Evolutionary conservation across 2,329 filamentous ascomycete species (phyloP).

Genomic region (Metarhizium brunneum): DNA sequence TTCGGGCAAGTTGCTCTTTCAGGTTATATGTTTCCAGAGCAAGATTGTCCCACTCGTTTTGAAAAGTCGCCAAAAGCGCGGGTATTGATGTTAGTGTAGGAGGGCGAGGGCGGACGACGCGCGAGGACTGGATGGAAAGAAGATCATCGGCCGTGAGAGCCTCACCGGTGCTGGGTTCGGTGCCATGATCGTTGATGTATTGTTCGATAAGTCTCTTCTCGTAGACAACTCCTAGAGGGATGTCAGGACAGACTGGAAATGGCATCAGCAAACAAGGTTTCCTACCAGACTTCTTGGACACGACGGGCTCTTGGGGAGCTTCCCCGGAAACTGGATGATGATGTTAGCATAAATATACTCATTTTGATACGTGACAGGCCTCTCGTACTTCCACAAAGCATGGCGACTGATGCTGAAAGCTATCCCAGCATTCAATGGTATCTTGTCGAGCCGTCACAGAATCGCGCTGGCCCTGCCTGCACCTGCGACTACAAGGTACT

Average conservation of each 20-base stretch:
- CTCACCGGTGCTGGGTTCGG: conserved; percentile 83
- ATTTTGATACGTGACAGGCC: too few relatives aligned
- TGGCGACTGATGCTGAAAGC: conserved; percentile 23
- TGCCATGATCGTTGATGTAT: conserved; percentile 87
- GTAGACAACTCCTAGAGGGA: conserved; percentile 65
- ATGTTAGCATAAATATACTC: background rate
- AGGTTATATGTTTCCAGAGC: conserved; percentile 87
- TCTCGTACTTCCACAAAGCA: conserved; percentile 40
- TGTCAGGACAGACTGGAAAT: background rate
- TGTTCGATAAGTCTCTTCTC: conserved; percentile 93
- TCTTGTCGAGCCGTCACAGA: conserved; percentile 5
- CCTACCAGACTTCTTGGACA: conserved; percentile 87
- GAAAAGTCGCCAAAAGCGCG: conserved; percentile 85
- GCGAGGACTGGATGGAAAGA: conserved; percentile 73
- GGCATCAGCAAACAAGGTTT: conserved; percentile 8
- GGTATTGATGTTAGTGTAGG: conserved; percentile 94
- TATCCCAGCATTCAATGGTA: conserved; percentile 10
- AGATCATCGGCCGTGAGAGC: conserved; percentile 78
- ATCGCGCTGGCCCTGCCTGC: background rate
- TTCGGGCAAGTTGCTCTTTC: conserved; percentile 80
- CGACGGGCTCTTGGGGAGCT: conserved; percentile 87
- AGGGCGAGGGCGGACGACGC: conserved; percentile 78
- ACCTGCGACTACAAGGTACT: background rate
- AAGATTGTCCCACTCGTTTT: conserved; percentile 96
- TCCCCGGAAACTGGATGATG: conserved; percentile 74